phyloP scores from a whole-genome alignment of 345 rosid species.

The Brassica carinata region DNA sequence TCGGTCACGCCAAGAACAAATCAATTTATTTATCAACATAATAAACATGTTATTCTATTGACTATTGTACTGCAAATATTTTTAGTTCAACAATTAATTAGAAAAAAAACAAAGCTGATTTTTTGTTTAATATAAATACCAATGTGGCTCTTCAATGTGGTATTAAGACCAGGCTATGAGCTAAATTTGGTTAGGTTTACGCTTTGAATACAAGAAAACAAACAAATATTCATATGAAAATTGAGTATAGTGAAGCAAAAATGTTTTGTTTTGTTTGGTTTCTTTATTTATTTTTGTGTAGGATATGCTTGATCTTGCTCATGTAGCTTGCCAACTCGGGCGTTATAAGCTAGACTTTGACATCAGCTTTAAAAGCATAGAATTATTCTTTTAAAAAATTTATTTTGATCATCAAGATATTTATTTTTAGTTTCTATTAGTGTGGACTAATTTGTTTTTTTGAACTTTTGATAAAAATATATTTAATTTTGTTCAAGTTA shows the following conservation, averaged over 20 bases:
- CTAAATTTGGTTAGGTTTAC: slow-evolving; percentile 5
- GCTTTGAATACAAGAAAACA: slow-evolving; percentile 13
- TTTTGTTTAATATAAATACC: background rate
- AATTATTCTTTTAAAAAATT: too few species aligned
- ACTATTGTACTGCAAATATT: slow-evolving; percentile 4
- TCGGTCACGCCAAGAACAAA: slow-evolving; percentile 13
- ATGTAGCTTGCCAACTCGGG: too few species aligned
- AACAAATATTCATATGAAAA: background rate
- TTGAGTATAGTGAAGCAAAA: background rate
- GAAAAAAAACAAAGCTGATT: background rate
- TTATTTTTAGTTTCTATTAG: too few species aligned
- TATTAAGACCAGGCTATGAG: slow-evolving; percentile 26
- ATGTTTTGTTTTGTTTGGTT: background rate
- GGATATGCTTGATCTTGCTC: too few species aligned
- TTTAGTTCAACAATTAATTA: slow-evolving; percentile 13
- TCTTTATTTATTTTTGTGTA: background rate
- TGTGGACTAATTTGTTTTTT: too few species aligned
- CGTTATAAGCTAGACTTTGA: too few species aligned
- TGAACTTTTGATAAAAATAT: too few species aligned
- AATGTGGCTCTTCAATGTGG: slow-evolving; percentile 31
- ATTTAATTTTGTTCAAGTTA: too few species aligned
- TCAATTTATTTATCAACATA: slow-evolving; percentile 1
- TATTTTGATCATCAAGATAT: too few species aligned
- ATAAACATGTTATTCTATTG: slow-evolving; percentile 18
- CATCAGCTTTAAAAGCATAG: too few species aligned